Percentiles rank a stretch among this genome's conserved stretches.
phyloP scores from a whole-genome alignment of 2,329 filamentous ascomycete genomes.

The Sporothrix euskadiensis region DNA sequence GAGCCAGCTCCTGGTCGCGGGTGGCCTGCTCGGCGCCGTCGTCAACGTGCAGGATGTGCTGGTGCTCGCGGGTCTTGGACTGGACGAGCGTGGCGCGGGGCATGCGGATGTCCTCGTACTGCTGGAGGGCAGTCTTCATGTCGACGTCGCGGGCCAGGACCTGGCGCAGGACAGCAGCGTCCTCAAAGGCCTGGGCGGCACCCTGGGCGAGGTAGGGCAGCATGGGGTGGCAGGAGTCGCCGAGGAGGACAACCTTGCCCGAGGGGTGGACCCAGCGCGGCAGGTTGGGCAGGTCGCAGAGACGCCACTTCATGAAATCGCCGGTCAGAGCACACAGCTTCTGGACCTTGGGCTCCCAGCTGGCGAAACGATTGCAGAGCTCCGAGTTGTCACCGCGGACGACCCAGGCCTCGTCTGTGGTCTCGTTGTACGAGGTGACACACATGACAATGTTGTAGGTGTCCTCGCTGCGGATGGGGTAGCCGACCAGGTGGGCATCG shows the following conservation, averaged over 20 bases:
- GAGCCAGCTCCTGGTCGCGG: conserved; percentile 31
- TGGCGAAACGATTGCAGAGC: conserved; percentile 39
- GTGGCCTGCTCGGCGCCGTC: conserved; percentile 33
- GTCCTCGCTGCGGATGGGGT: conserved; percentile 38
- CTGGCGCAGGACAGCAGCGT: conserved; percentile 39
- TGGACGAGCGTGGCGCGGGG: conserved; percentile 33
- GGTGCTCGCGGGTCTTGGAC: conserved; percentile 33
- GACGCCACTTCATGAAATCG: conserved; percentile 49
- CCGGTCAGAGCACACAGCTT: conserved; percentile 42
- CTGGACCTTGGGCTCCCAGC: conserved; percentile 42
- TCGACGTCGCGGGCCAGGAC: conserved; percentile 25
- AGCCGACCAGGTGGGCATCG: conserved; percentile 39
- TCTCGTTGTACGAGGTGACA: conserved; percentile 31
- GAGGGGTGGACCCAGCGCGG: conserved; percentile 45
- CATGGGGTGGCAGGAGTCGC: conserved; percentile 50
- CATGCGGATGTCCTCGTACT: conserved; percentile 32
- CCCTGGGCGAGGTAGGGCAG: conserved; percentile 52
- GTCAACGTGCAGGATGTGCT: conserved; percentile 35
- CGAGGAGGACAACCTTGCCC: conserved; percentile 46
- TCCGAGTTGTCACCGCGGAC: conserved; percentile 40
- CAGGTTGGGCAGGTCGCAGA: conserved; percentile 46
- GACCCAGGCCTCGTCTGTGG: conserved; percentile 33
- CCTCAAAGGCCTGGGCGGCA: conserved; percentile 47
- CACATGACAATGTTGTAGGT: conserved; percentile 41
- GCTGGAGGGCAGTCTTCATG: conserved; percentile 21